These are phyloP conservation scores for Fraxinus sp. DNA, from an alignment of 305 asterid species.

Conservation along the genomic window DNA sequence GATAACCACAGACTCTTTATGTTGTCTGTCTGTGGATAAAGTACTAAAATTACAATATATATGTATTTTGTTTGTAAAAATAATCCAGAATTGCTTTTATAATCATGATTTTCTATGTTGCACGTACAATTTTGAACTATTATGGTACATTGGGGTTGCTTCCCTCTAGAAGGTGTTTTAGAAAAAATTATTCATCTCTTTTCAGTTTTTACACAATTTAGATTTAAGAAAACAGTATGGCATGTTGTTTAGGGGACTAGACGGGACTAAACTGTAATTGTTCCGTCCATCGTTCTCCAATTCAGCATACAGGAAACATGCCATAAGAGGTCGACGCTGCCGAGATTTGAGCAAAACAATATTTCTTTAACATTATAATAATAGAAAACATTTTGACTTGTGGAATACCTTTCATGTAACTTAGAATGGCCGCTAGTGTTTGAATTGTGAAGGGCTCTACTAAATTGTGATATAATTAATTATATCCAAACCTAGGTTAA, in stretches of 20 bases:
- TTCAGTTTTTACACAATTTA: background rate
- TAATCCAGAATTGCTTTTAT: background rate
- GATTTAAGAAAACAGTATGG: too few relatives aligned
- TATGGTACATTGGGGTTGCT: background rate
- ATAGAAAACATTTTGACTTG: too few relatives aligned
- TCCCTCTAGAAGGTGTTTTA: background rate
- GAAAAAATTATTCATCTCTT: background rate
- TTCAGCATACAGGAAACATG: background rate
- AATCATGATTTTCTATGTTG: background rate
- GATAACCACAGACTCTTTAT: constrained; percentile 37
- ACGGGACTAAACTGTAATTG: background rate
- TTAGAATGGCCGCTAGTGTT: background rate
- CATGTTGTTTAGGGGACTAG: background rate
- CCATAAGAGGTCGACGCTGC: background rate
- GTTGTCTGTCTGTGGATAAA: constrained; percentile 33
- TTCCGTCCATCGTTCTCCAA: background rate
- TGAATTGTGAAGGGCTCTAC: background rate
- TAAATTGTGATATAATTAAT: background rate
- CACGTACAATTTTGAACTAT: background rate
- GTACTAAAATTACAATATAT: constrained; percentile 16
- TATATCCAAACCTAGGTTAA: background rate
- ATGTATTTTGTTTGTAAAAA: background rate
- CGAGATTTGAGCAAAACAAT: background rate
- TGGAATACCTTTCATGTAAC: background rate
- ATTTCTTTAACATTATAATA: background rate